Evolutionary conservation across 176 grass and related monocot species (phyloP).

Genomic region (Zoysia japonica): DNA sequence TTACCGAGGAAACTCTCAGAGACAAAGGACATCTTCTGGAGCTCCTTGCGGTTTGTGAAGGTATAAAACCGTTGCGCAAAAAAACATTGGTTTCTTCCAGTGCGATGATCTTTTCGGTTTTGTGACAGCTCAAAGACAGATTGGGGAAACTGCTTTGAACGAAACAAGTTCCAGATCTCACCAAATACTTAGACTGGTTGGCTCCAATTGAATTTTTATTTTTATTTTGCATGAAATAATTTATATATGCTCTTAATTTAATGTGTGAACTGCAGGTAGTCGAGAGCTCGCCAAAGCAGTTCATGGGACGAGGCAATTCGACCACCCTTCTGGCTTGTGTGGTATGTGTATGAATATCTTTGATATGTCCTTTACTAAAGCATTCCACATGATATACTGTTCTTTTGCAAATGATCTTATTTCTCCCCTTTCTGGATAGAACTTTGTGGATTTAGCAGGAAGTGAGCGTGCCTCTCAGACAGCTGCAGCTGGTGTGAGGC

Average conservation of each 20-base stretch:
- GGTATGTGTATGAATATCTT: slow-evolving; percentile 61
- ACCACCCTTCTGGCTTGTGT: slow-evolving; percentile 73
- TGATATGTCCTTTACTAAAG: not conserved
- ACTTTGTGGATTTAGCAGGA: slow-evolving; percentile 95
- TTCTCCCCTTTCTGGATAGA: slow-evolving; percentile 41
- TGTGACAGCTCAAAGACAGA: slow-evolving; percentile 76
- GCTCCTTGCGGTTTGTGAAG: slow-evolving; percentile 81
- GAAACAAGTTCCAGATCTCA: slow-evolving; percentile 92
- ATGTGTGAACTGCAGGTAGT: slow-evolving; percentile 50
- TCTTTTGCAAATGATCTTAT: slow-evolving; percentile 5
- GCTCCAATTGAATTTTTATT: not conserved
- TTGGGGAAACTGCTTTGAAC: slow-evolving; percentile 79
- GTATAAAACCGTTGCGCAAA: slow-evolving; percentile 18
- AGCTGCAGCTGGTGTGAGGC: slow-evolving; percentile 57
- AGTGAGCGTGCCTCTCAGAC: slow-evolving; percentile 92
- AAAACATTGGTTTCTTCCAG: not conserved
- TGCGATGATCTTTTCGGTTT: slow-evolving; percentile 14
- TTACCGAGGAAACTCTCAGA: slow-evolving; percentile 70
- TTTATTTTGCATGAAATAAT: not conserved
- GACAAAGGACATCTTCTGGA: slow-evolving; percentile 81
- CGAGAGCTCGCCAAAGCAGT: slow-evolving; percentile 67
- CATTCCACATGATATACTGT: not conserved
- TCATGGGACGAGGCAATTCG: slow-evolving; percentile 54
- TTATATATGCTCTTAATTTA: slow-evolving; percentile 34
- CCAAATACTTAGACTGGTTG: slow-evolving; percentile 91